A percentile compares a stretch with the other conserved stretches of the same genome.
These are phyloP conservation scores for Trichocladium antarcticum DNA, from an alignment of 495 filamentous ascomycete species.

Conservation along the genomic window DNA sequence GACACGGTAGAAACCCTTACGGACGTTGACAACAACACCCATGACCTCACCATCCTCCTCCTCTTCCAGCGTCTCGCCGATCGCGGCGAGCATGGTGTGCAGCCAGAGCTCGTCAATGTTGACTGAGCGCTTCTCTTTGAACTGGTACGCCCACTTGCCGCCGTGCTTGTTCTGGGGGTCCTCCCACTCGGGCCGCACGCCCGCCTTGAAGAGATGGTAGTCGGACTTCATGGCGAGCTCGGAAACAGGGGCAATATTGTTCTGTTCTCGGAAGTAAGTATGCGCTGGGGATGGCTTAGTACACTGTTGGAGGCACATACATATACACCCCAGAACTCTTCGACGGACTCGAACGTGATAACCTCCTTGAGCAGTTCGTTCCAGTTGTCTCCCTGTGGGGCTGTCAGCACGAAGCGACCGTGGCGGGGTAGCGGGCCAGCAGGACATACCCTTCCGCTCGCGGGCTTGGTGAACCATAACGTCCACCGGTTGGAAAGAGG, in stretches of 20 bases:
- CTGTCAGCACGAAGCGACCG: slow-evolving; percentile 10
- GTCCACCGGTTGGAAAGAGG: slow-evolving; percentile 95
- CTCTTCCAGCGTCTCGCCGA: slow-evolving; percentile 95
- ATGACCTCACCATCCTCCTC: slow-evolving; percentile 93
- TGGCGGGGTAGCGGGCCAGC: not conserved
- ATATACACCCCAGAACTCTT: slow-evolving; percentile 99
- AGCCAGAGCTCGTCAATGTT: slow-evolving; percentile 96
- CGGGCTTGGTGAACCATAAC: slow-evolving; percentile 98
- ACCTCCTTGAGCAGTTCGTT: slow-evolving; percentile 96
- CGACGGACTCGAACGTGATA: slow-evolving; percentile 94
- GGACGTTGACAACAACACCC: slow-evolving; percentile 98
- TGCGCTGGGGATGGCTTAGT: not conserved
- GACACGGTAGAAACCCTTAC: slow-evolving; percentile 94
- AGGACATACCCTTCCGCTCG: slow-evolving; percentile 75
- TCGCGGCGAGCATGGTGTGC: slow-evolving; percentile 88
- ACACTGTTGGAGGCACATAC: slow-evolving; percentile 45
- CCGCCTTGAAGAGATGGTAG: slow-evolving; percentile 98
- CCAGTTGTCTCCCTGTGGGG: slow-evolving; percentile 82
- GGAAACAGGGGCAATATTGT: slow-evolving; percentile 94
- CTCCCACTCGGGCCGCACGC: slow-evolving; percentile 96
- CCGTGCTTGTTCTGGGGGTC: slow-evolving; percentile 97
- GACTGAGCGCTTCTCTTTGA: slow-evolving; percentile 84
- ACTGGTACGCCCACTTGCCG: slow-evolving; percentile 95
- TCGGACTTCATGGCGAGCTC: slow-evolving; percentile 94
- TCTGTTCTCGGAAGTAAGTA: slow-evolving; percentile 45